Evolutionary conservation across 371 early-diverging fungal genomes (phyloP).

Genomic region (Phascolomyces articulosus): DNA sequence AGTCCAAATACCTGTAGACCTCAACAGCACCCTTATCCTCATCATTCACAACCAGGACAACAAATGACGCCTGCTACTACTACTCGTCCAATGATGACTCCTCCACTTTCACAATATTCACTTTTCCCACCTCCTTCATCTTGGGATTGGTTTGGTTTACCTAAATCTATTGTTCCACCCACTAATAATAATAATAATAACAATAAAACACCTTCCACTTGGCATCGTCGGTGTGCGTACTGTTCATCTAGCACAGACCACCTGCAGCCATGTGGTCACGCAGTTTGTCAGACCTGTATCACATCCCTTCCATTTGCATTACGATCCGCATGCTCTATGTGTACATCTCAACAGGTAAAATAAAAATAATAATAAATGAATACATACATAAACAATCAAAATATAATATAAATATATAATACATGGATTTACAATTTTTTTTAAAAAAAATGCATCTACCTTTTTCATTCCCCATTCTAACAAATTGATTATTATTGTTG

Average conservation of each 20-base stretch:
- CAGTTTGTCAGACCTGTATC: conserved; percentile 23
- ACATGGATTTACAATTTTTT: no score
- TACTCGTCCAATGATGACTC: neutral
- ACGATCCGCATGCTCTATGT: conserved; percentile 21
- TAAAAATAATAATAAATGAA: neutral
- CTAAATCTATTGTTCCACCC: conserved; percentile 3
- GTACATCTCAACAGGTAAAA: conserved; percentile 5
- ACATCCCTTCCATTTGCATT: conserved; percentile 6
- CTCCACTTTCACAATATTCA: conserved; percentile 16
- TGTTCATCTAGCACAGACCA: conserved; percentile 7
- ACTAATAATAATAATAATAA: neutral
- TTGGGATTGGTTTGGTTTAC: conserved; percentile 14
- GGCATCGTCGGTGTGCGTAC: conserved; percentile 7
- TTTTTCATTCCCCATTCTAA: no score
- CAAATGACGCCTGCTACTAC: neutral
- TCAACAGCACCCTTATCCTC: neutral
- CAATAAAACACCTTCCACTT: conserved; percentile 1
- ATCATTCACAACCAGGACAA: no score
- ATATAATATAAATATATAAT: no score
- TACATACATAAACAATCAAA: no score
- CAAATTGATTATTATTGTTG: no score
- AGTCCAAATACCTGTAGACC: conserved; percentile 9
- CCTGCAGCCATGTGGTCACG: conserved; percentile 20
- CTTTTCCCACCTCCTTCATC: conserved; percentile 12
- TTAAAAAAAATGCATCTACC: no score